These are phyloP conservation scores for Malassezia psittaci DNA, from an alignment of 1,284 basidiomycete species.

Conservation along the genomic window DNA sequence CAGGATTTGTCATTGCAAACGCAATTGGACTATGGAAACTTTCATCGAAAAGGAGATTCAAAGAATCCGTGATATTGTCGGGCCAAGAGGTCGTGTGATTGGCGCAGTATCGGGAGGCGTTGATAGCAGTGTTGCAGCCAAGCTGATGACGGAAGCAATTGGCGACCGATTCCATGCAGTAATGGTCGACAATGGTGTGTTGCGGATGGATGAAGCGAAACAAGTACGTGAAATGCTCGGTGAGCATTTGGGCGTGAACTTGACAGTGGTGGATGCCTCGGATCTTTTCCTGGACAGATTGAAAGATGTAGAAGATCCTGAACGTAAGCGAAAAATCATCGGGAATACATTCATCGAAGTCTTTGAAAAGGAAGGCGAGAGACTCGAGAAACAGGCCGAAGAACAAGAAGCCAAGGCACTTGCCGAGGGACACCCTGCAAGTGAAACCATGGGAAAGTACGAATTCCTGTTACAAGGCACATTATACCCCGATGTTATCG, in stretches of 20 bases:
- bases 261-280: slow-evolving; percentile 90
- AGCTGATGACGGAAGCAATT: slow-evolving; percentile 99
- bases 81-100: slow-evolving; percentile 86
- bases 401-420: slow-evolving; percentile 60
- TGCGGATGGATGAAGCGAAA: slow-evolving; percentile 77
- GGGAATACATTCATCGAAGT: slow-evolving; percentile 98
- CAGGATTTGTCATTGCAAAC: slow-evolving; percentile 65
- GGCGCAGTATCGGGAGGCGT: slow-evolving; percentile 97
- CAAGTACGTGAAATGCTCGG: slow-evolving; percentile 95
- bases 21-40: slow-evolving; percentile 96
- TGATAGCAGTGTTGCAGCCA: slow-evolving; percentile 94
- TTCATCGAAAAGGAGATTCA: slow-evolving; percentile 96
- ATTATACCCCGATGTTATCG: slow-evolving; percentile 97
- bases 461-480: slow-evolving; percentile 98
- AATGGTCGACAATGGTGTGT: slow-evolving; percentile 98
- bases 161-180: slow-evolving; percentile 94
- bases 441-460: slow-evolving; percentile 59
- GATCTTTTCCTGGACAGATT: slow-evolving; percentile 84
- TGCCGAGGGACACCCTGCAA: slow-evolving; percentile 29
- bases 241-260: slow-evolving; percentile 85
- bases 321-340: slow-evolving; percentile 94
- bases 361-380: slow-evolving; percentile 83
- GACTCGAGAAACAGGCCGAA: slow-evolving; percentile 75
- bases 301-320: slow-evolving; percentile 84
- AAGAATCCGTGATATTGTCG: slow-evolving; percentile 89